Percentiles rank a stretch among this genome's conserved stretches.
phyloP scores from a whole-genome alignment of 768 basidiomycete genomes.

The Gloeostereum incarnatum region DNA sequence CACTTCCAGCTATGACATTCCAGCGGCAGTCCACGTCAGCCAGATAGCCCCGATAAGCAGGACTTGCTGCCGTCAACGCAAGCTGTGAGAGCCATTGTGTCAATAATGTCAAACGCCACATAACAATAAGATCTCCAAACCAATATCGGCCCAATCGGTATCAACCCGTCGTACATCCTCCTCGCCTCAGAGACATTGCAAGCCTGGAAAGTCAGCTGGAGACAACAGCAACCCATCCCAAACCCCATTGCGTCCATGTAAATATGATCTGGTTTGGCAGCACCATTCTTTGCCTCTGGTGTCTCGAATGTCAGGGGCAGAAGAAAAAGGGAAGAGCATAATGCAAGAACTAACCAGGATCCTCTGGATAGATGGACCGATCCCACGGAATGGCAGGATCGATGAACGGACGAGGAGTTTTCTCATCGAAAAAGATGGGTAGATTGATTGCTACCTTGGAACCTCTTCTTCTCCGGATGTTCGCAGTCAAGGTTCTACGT shows the following conservation, averaged over 20 bases:
- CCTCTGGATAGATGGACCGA: slow-evolving; percentile 75
- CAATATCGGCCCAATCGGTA: slow-evolving; percentile 93
- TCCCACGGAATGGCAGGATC: slow-evolving; percentile 91
- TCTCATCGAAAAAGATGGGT: slow-evolving; percentile 82
- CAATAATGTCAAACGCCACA: slow-evolving; percentile 3
- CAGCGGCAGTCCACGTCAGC: slow-evolving; percentile 97
- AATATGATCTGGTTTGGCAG: slow-evolving; percentile 84
- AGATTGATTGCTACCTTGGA: slow-evolving; percentile 95
- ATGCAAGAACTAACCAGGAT: slow-evolving; percentile 47
- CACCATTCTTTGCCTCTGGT: slow-evolving; percentile 82
- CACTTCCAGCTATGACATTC: slow-evolving; percentile 98
- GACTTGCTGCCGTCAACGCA: slow-evolving; percentile 90
- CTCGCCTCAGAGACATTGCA: slow-evolving; percentile 90
- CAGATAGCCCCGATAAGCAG: slow-evolving; percentile 89
- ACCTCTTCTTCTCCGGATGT: slow-evolving; percentile 83
- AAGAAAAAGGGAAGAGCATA: slow-evolving; percentile 7
- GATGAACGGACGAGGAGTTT: slow-evolving; percentile 83
- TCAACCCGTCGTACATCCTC: slow-evolving; percentile 91
- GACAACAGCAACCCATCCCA: slow-evolving; percentile 98
- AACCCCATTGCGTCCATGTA: slow-evolving; percentile 99
- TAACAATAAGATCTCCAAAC: slow-evolving; percentile 31
- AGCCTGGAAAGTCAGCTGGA: slow-evolving; percentile 96
- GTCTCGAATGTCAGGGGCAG: slow-evolving; percentile 6
- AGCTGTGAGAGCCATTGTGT: slow-evolving; percentile 47
- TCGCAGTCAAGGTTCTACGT: slow-evolving; percentile 88